phyloP scores from a whole-genome alignment of 108 stramenopile species.

The Cyclotella kingstonii region DNA sequence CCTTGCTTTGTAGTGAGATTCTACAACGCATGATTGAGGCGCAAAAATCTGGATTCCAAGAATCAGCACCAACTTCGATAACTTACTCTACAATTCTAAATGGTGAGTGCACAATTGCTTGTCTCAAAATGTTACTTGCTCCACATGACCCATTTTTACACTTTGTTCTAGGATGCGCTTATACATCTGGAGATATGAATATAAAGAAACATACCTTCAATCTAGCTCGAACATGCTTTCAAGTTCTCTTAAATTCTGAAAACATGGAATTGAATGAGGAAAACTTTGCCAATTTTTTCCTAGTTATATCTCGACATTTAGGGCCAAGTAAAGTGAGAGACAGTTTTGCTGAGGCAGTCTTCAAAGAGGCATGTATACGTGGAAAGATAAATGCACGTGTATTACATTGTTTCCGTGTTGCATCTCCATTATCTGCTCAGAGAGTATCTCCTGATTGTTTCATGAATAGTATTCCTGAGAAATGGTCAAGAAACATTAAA shows the following conservation, averaged over 20 bases:
- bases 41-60: slow-evolving; percentile 20
- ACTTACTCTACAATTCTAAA: slow-evolving; percentile 42
- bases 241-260: slow-evolving; percentile 21
- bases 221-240: slow-evolving; percentile 33
- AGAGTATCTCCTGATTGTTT: slow-evolving; percentile 9
- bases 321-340: slow-evolving; percentile 26
- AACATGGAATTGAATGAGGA: slow-evolving; percentile 21
- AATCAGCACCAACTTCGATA: slow-evolving; percentile 28
- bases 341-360: slow-evolving; percentile 28
- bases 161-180: slow-evolving; percentile 30
- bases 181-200: slow-evolving; percentile 14
- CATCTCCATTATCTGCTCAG: slow-evolving; percentile 16
- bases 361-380: slow-evolving; percentile 22
- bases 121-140: not conserved
- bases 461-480: slow-evolving; percentile 1
- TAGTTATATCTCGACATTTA: slow-evolving; percentile 24
- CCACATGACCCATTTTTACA: not conserved
- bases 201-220: slow-evolving; percentile 42
- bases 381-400: slow-evolving; percentile 23
- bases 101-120: slow-evolving; percentile 15
- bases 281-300: slow-evolving; percentile 30
- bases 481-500: slow-evolving; percentile 16
- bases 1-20: slow-evolving; percentile 23
- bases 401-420: slow-evolving; percentile 25
- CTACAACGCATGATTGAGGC: slow-evolving; percentile 29